phyloP scores from a whole-genome alignment of 495 filamentous ascomycete genomes.

The Penicillium bialowiezense region DNA sequence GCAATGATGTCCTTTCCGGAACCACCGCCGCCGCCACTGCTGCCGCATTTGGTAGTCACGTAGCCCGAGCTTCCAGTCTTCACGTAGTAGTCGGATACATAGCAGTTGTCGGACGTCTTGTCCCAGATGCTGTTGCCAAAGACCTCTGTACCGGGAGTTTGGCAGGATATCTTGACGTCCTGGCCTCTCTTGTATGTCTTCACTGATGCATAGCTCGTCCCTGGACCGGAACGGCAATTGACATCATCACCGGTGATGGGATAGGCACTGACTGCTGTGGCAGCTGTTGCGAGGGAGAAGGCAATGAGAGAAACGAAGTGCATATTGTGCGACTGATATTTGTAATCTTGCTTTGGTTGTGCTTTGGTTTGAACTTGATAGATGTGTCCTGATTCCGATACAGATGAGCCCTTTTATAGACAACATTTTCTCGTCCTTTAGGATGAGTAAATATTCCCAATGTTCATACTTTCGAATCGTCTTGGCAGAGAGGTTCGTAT shows the following conservation, averaged over 20 bases:
- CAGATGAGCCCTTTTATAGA: not conserved
- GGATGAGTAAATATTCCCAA: not conserved
- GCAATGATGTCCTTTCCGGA: constrained; percentile 11
- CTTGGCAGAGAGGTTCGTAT: not conserved
- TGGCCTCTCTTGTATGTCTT: constrained; percentile 12
- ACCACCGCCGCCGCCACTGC: not conserved
- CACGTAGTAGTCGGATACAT: constrained; percentile 19
- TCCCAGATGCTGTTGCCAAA: constrained; percentile 17
- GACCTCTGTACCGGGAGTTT: constrained; percentile 8
- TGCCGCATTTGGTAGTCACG: constrained; percentile 10
- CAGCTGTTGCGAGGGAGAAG: constrained; percentile 1
- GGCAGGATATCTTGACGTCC: constrained; percentile 12
- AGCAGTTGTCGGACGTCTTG: constrained; percentile 18
- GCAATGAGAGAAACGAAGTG: constrained; percentile 8
- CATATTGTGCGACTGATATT: not conserved
- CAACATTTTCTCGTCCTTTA: not conserved
- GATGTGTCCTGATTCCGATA: not conserved
- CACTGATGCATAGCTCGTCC: constrained; percentile 10
- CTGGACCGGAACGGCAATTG: constrained; percentile 17
- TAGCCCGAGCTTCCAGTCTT: constrained; percentile 14
- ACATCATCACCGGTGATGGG: constrained; percentile 11
- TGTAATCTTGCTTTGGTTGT: not conserved
- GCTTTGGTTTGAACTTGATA: not conserved
- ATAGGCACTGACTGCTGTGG: constrained; percentile 11
- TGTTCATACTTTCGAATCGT: not conserved